Conservation (phyloP, 306 rosid species). For the Boehmeria nivea region DNA sequence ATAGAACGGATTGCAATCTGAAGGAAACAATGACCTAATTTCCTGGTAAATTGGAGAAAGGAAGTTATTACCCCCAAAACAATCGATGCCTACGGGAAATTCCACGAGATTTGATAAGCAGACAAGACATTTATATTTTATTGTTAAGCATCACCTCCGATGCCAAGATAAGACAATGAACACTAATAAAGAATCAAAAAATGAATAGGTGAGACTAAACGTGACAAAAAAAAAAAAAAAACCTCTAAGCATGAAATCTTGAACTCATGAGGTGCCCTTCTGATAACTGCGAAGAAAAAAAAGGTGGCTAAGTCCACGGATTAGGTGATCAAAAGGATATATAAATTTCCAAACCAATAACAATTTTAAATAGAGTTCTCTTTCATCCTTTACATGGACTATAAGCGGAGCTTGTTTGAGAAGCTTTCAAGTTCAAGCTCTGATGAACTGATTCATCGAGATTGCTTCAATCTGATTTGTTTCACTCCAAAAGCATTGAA, state of each 20-base stretch:
- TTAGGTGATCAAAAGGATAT: neutral
- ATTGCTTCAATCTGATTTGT: neutral
- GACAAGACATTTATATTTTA: too few relatives aligned
- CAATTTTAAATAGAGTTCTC: too few relatives aligned
- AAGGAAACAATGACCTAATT: slow-evolving; percentile 75
- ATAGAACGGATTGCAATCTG: slow-evolving; percentile 88
- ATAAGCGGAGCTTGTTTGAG: too few relatives aligned
- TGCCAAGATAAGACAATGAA: too few relatives aligned
- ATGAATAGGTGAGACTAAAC: slow-evolving; percentile 10
- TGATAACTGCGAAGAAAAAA: slow-evolving; percentile 56
- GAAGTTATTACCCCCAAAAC: neutral
- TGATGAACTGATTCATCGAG: neutral
- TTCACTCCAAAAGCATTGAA: neutral
- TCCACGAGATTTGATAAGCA: too few relatives aligned
- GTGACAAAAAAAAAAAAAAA: too few relatives aligned
- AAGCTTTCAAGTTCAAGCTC: neutral
- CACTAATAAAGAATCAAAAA: too few relatives aligned
- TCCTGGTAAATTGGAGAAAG: slow-evolving; percentile 37
- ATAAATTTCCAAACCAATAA: too few relatives aligned
- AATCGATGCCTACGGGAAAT: slow-evolving; percentile 9
- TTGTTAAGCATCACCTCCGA: too few relatives aligned
- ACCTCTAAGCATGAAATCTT: slow-evolving; percentile 95
- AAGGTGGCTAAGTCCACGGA: slow-evolving; percentile 15
- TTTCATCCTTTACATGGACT: too few relatives aligned
- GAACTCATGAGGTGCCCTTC: slow-evolving; percentile 98